A percentile compares a stretch with the other conserved stretches of the same genome.
Evolutionary conservation across 352 stramenopile species (phyloP).

Genomic region (Phytophthora sojae): DNA sequence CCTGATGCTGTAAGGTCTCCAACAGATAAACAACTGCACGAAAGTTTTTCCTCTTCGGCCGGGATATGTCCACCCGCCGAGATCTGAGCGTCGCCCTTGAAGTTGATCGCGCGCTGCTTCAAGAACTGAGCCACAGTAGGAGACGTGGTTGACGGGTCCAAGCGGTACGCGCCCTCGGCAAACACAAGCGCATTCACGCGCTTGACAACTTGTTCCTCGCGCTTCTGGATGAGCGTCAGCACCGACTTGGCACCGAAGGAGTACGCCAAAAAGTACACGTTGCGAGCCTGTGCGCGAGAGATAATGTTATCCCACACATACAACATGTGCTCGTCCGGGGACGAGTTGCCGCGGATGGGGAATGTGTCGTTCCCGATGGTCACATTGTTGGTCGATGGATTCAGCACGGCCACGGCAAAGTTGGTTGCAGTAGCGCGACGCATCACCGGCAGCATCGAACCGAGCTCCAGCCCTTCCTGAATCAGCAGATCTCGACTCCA

Average conservation of each 20-base stretch:
- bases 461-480: constrained; percentile 76
- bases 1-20: constrained; percentile 49
- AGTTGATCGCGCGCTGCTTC: constrained; percentile 74
- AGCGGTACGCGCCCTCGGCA: constrained; percentile 66
- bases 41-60: constrained; percentile 62
- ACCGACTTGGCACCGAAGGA: constrained; percentile 77
- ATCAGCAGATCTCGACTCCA: constrained; percentile 83
- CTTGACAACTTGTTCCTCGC: constrained; percentile 62
- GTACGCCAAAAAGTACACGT: constrained; percentile 75
- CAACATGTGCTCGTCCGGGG: constrained; percentile 72
- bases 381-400: constrained; percentile 80
- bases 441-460: constrained; percentile 81
- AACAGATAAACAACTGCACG: constrained; percentile 73
- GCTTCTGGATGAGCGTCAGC: constrained; percentile 69
- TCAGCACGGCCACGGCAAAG: constrained; percentile 71
- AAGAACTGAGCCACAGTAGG: constrained; percentile 69
- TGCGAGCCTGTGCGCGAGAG: constrained; percentile 59
- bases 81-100: constrained; percentile 64
- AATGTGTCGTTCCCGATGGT: constrained; percentile 61
- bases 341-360: constrained; percentile 66
- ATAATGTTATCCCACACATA: constrained; percentile 86
- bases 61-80: constrained; percentile 59
- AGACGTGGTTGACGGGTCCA: constrained; percentile 60
- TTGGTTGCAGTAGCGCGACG: constrained; percentile 49
- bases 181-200: constrained; percentile 73